Evolutionary conservation across 306 rosid genomes (phyloP), one percentile per base, ranked within the genome.

Genomic region (Cyamopsis tetragonoloba): DNA sequence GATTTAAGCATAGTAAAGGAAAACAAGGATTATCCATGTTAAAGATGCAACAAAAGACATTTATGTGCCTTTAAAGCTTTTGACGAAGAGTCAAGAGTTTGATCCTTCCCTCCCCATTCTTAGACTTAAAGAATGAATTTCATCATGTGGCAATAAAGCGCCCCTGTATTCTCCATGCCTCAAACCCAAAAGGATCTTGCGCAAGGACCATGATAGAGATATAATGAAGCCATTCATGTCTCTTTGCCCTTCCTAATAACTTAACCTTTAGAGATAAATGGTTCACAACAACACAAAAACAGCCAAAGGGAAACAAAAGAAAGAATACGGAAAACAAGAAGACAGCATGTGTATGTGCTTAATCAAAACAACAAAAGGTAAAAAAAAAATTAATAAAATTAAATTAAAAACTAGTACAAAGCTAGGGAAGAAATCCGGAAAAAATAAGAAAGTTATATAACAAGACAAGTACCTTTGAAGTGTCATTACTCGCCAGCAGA

Each of bases 401-500:
- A 35, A 11, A 20, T 15, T 18, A 26, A 27, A 6, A 44, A 26
- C 44, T 31, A 50, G 10, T 41, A 60, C 30, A 30, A 5, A 26
- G 26, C 28, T 37, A 63, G 15, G 13, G 54, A 56, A 42, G 15
- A 15, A 58, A 57, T 37, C 9, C 8, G 31, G 44, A 48, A n/a
- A 55, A 55, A 50, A 37, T 23, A 30, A 28, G 4, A 22, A 62
- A 39, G 7, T 13, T 4, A 53, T 27, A 31, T 27, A 34, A 55
- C 39, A 17, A 65, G 57, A 49, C 20, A 62, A 42, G 47, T 84
- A 93, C 99, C 99, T 93, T 93, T 9, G 99, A 90, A 51, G 79
- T 68, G 62, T 89, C 96, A 72, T 90, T 93, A 63, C 67, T 73
- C 3, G 97, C 93, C 47, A 93, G 99, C 84, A 93, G 82, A 83